phyloP scores from a whole-genome alignment of 257 asterid genomes.

The Solanum pennellii region DNA sequence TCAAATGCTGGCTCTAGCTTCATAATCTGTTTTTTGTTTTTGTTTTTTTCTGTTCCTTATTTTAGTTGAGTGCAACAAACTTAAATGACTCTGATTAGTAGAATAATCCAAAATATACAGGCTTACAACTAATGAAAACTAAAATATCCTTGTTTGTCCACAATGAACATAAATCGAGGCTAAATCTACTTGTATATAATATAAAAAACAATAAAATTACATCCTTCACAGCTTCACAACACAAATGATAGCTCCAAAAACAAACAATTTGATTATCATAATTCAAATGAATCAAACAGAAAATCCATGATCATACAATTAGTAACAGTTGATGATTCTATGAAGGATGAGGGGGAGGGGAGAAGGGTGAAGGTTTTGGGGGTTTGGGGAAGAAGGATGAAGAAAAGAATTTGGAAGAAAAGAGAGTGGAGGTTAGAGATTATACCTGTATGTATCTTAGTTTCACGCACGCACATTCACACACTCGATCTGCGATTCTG shows the following conservation, averaged over 20 bases:
- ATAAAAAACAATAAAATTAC: not conserved
- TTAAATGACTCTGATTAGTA: not conserved
- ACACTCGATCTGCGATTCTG: constrained; percentile 1
- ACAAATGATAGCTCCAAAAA: not conserved
- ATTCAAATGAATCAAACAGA: not conserved
- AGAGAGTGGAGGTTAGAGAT: not conserved
- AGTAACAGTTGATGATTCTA: not conserved
- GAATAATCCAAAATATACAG: not conserved
- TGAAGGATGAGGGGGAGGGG: too few relatives aligned
- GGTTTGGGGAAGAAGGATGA: not conserved
- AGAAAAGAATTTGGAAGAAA: not conserved
- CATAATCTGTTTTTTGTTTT: not conserved
- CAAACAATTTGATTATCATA: not conserved
- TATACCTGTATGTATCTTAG: not conserved
- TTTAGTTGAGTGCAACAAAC: not conserved
- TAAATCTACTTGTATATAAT: not conserved
- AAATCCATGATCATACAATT: not conserved
- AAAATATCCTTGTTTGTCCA: not conserved
- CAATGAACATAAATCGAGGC: not conserved
- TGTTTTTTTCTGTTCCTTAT: not conserved
- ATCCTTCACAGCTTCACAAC: not conserved
- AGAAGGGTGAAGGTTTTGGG: not conserved
- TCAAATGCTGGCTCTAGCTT: not conserved
- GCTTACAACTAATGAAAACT: not conserved
- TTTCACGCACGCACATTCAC: not conserved